Base-by-base conservation (phyloP, 177 flowering plant genomes). In the Telopea speciosissima region DNA sequence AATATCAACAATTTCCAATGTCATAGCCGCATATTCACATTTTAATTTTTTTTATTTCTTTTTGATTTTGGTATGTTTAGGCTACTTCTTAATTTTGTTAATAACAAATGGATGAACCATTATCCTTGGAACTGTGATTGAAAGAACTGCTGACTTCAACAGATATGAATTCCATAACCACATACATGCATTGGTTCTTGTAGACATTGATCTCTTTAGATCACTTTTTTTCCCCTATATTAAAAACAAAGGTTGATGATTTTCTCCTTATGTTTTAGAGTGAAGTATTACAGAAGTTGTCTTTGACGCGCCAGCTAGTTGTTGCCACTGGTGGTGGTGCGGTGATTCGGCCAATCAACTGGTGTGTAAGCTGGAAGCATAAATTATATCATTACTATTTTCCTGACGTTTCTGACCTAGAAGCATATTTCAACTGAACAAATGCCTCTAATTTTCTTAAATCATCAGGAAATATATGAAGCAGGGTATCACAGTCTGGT, bases 241-340 rank as follows among this genome's bases (percentile, higher is more conserved):
- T 19, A 11, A 36, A 40, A 6, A 44, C 22, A 16, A 62, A 64
- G 24, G 64, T 63, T 75, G 17, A 33, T 66, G 17, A 28, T 14
- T n/a, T 54, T 31, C 33, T 6, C 24, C 28, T 25, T 36, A 23
- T 5, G 36, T 71, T 78, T 68, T 69, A 96, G 97, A 91, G 85
- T 75, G 87, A 92, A 81, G 90, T 75, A 31, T 71, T 92, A 72
- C 65, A 71, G 67, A 81, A 85, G 54, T 71, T 90, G 70, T 95
- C 97, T 67, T 44, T 75, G 52, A 84, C 78, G 91, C 89, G 75
- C n/a, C 86, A 80, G 24, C 72, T 84, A 61, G 97, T 95, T 75
- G 87, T 93, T 77, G 92, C 99, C 28, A 92, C 99, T 31, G 97
- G 97, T 66, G 99, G 99, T 68, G 99, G 99, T 79, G 96, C 90